phyloP scores from a whole-genome alignment of 2,329 filamentous ascomycete species.

The Alternaria atra region DNA sequence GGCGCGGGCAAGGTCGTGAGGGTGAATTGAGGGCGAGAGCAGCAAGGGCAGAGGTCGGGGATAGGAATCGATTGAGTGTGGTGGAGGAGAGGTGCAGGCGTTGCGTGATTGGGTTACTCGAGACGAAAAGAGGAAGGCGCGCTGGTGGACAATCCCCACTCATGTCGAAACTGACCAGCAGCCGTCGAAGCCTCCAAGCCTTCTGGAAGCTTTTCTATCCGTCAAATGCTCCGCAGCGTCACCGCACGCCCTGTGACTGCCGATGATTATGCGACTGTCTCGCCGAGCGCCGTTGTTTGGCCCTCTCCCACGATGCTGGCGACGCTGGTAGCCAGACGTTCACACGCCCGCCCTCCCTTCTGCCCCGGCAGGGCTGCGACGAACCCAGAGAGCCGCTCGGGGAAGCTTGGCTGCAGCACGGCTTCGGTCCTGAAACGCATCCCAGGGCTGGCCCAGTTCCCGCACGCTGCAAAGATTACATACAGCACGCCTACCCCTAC shows the following conservation, averaged over 20 bases:
- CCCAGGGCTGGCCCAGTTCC: constrained; percentile 15
- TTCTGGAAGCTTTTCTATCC: constrained; percentile 25
- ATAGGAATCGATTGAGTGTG: constrained; percentile 4
- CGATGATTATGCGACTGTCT: not conserved
- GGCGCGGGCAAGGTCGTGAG: constrained; percentile 19
- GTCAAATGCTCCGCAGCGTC: constrained; percentile 18
- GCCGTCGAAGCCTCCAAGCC: constrained; percentile 20
- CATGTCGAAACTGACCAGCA: constrained; percentile 10
- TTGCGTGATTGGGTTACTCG: constrained; percentile 19
- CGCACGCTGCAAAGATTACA: constrained; percentile 14
- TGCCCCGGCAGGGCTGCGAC: constrained; percentile 4
- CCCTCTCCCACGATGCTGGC: not conserved
- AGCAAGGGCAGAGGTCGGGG: constrained; percentile 10
- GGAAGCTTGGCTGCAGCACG: constrained; percentile 24
- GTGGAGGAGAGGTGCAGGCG: constrained; percentile 21
- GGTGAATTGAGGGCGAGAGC: constrained; percentile 5
- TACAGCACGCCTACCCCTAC: constrained; percentile 11
- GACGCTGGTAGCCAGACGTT: constrained; percentile 4
- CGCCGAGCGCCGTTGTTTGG: not conserved
- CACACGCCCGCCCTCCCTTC: constrained; percentile 8
- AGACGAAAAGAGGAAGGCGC: constrained; percentile 18
- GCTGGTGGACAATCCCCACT: constrained; percentile 13
- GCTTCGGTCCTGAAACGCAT: constrained; percentile 26
- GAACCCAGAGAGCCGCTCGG: constrained; percentile 24
- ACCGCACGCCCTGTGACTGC: constrained; percentile 10